Base-by-base conservation (phyloP, 2,329 filamentous ascomycete genomes). In the Hypoxylon sp. region DNA sequence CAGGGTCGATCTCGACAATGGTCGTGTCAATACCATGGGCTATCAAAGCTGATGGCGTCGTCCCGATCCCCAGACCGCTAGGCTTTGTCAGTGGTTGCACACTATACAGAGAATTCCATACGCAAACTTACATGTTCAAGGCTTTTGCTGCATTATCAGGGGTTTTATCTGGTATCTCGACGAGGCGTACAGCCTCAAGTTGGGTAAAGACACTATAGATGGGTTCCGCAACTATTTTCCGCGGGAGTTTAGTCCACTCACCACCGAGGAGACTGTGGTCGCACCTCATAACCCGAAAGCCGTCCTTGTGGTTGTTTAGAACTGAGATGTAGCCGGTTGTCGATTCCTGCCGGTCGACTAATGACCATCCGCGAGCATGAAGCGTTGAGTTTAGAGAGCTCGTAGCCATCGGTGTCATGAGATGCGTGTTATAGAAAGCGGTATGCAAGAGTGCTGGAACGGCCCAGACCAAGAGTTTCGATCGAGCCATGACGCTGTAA, bases 141-240 rank as follows among this genome's bases (percentile, higher is more conserved):
- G 95, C 95, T 50, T 87, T 91, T 46, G 92, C 91, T 63, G 92
- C 81, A n/a, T 79, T 79, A 71, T 94, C 91, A 1, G 80, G 80
- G 53, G 82, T 78, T 12, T 78, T 80, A 28, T 84, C 81, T 3
- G 83, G 79, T 0, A 82, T 82, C 71, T 96, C 84, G 22, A 97
- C 84, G 30, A 99, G 84, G 20, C 96, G 87, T 5, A 98, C 91
- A 2, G 95, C 93, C 78, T 99, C 96, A 1, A 99, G 87, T 85
- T 97, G 96, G 24, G 93, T 90, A 77, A 99, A 99, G n/a, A 98
- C 91, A 8, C 93, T 91, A 76, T 98, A 99, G 59, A 99, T 93
- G 0, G 95, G 93, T 78, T 99, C 96, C 9, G 88, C 87, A 16
- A 93, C 85, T 66, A 75, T 80, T 52, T 79, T 83, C 64, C 76